phyloP scores from a whole-genome alignment of 2,329 filamentous ascomycete genomes.

The Pseudofabraea citricarpa region DNA sequence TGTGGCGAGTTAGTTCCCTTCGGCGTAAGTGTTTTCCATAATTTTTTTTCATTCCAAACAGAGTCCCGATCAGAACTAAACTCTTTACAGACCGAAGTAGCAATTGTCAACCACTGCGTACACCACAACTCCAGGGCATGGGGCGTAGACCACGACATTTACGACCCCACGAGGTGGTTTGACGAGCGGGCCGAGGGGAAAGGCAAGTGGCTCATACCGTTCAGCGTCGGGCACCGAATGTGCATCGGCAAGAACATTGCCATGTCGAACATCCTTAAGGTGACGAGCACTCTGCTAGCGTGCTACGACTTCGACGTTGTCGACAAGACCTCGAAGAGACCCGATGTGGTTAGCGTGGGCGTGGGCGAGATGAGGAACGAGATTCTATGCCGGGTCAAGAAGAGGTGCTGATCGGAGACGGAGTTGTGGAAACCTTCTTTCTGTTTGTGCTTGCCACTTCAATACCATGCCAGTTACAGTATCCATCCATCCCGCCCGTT shows the following conservation, averaged over 20 bases:
- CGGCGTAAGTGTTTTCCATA: not conserved
- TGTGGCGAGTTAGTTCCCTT: slow-evolving; percentile 4
- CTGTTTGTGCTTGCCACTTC: no score
- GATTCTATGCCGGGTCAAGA: no score
- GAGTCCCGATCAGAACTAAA: not conserved
- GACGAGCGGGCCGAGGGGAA: slow-evolving; percentile 1
- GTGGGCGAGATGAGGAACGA: no score
- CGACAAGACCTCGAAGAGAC: no score
- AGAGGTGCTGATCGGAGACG: no score
- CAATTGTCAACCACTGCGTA: slow-evolving; percentile 30
- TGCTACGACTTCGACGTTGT: slow-evolving; percentile 29
- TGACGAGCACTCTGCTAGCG: slow-evolving; percentile 25
- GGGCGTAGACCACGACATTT: slow-evolving; percentile 28
- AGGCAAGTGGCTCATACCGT: slow-evolving; percentile 28
- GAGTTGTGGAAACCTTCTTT: no score
- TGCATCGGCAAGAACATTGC: slow-evolving; percentile 33
- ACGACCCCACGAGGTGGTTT: slow-evolving; percentile 27
- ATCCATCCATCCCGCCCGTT: no score
- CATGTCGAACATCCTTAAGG: slow-evolving; percentile 30
- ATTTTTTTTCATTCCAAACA: not conserved
- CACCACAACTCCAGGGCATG: slow-evolving; percentile 29
- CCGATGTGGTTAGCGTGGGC: no score
- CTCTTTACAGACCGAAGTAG: slow-evolving; percentile 23
- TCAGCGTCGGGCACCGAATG: slow-evolving; percentile 27
- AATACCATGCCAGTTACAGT: no score